Evolutionary conservation across 768 basidiomycete species (phyloP).

Genomic region (Pulveroboletus frians): DNA sequence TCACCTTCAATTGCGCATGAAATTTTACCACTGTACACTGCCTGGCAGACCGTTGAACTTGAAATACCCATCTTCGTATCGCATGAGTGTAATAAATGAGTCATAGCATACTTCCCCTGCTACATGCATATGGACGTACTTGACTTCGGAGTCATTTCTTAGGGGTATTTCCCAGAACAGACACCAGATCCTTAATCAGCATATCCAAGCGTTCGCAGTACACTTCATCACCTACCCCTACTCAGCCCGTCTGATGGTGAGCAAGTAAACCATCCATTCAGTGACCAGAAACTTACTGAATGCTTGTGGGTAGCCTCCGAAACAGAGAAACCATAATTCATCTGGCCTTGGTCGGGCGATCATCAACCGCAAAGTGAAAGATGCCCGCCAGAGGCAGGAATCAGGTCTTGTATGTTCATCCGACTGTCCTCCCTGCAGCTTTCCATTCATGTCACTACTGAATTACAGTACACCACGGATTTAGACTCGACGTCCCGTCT

Average conservation of each 20-base stretch:
- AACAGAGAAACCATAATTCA: slow-evolving; percentile 56
- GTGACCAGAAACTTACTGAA: not conserved
- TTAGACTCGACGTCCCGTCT: slow-evolving; percentile 62
- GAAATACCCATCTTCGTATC: not conserved
- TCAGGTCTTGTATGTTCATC: slow-evolving; percentile 55
- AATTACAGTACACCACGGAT: slow-evolving; percentile 63
- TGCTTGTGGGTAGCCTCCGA: slow-evolving; percentile 42
- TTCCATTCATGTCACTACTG: slow-evolving; percentile 23
- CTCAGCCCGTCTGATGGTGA: slow-evolving; percentile 13
- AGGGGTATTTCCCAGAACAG: slow-evolving; percentile 13
- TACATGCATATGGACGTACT: no score
- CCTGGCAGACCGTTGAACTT: not conserved
- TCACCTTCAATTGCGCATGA: not conserved
- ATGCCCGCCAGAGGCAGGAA: slow-evolving; percentile 31
- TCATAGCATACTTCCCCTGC: no score
- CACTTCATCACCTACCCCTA: not conserved
- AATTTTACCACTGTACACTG: not conserved
- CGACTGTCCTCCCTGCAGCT: not conserved
- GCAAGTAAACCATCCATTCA: not conserved
- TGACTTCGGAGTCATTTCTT: not conserved
- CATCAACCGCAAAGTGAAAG: slow-evolving; percentile 75
- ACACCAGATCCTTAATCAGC: slow-evolving; percentile 16
- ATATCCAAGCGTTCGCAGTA: not conserved
- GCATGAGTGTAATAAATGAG: not conserved
- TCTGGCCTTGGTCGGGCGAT: slow-evolving; percentile 92